phyloP scores from a whole-genome alignment of 129 eudicot genomes.

The Flaveria bidentis region DNA sequence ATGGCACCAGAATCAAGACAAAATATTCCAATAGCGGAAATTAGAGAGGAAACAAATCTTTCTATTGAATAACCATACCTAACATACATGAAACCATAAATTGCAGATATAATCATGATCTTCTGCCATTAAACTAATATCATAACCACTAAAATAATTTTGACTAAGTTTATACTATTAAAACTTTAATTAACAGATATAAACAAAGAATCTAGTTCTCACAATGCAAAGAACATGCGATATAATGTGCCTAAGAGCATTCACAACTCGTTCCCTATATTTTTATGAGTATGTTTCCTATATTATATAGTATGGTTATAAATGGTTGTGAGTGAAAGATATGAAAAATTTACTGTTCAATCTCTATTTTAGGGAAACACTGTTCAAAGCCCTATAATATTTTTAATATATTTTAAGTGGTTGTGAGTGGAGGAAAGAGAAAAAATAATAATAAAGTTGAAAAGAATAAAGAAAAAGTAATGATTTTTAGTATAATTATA shows the following conservation, averaged over 20 bases:
- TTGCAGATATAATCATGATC: constrained; percentile 5
- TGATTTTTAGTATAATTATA: too few species aligned
- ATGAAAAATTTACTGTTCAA: too few species aligned
- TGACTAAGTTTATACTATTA: neutral
- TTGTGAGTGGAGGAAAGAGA: too few species aligned
- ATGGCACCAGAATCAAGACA: constrained; percentile 98
- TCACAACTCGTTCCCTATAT: too few species aligned
- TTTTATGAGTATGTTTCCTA: too few species aligned
- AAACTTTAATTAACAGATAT: neutral
- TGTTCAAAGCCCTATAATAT: too few species aligned
- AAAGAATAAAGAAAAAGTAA: too few species aligned
- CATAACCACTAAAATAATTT: neutral
- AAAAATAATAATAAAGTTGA: too few species aligned
- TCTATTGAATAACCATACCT: constrained; percentile 75
- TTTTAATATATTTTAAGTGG: too few species aligned
- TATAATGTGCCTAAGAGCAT: neutral
- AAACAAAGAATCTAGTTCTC: constrained; percentile 1
- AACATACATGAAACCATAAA: neutral
- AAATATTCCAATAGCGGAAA: constrained; percentile 96
- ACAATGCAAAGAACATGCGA: neutral
- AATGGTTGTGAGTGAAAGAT: too few species aligned
- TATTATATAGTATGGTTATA: too few species aligned
- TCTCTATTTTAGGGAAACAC: too few species aligned
- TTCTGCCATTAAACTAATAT: neutral
- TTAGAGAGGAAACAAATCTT: constrained; percentile 94